Percentiles rank a stretch among this genome's conserved stretches.
These are phyloP conservation scores for Fonsecaea pugnacius DNA, from an alignment of 2,329 filamentous ascomycete genomes.

Conservation along the genomic window DNA sequence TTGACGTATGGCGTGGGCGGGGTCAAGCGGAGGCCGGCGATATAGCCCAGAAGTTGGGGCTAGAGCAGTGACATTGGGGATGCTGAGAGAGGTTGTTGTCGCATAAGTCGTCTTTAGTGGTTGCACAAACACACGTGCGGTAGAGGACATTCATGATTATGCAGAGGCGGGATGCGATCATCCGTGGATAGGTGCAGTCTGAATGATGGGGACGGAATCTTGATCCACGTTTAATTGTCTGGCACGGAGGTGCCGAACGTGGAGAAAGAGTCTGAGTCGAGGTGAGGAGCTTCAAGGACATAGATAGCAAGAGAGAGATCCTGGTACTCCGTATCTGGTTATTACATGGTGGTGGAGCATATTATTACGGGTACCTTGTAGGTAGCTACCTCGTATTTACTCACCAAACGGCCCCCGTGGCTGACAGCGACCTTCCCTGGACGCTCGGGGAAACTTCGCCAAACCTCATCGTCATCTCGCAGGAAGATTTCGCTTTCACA, in stretches of 20 bases:
- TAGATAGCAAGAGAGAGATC: background rate
- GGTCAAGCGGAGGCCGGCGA: background rate
- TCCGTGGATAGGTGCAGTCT: background rate
- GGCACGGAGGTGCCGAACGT: background rate
- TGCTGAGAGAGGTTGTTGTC: background rate
- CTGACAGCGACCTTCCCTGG: background rate
- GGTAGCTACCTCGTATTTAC: background rate
- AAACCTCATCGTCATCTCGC: conserved; percentile 18
- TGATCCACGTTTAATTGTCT: background rate
- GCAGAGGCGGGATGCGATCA: background rate
- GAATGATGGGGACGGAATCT: background rate
- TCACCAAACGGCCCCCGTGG: background rate
- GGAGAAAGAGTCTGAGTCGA: background rate
- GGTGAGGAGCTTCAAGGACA: background rate
- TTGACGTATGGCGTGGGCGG: background rate
- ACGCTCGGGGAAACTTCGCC: background rate
- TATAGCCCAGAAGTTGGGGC: background rate
- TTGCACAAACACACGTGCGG: background rate
- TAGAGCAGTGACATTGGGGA: background rate
- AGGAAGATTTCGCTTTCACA: conserved; percentile 12
- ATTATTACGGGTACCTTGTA: background rate
- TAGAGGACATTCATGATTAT: background rate
- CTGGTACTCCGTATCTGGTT: background rate
- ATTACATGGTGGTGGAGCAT: background rate
- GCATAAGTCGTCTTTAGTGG: background rate